These are phyloP conservation scores for Suillus americanus DNA, from an alignment of 768 basidiomycete species.

Conservation along the genomic window DNA sequence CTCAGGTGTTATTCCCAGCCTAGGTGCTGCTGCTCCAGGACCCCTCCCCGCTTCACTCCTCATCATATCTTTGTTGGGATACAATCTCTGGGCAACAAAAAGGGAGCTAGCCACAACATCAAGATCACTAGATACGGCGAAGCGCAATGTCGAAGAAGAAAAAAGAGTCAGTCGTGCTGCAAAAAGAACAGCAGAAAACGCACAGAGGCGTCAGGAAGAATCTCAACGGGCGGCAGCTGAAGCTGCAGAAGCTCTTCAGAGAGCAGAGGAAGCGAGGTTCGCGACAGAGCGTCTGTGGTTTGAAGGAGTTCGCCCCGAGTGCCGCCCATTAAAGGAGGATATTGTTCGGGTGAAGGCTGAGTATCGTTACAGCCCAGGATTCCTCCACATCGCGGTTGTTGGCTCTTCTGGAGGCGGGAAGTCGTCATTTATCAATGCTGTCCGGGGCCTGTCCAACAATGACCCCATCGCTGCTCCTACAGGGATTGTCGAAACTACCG, in stretches of 20 bases:
- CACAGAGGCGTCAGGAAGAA: slow-evolving; percentile 2
- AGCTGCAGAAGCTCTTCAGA: slow-evolving; percentile 14
- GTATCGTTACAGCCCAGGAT: neutral
- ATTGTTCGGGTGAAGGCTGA: neutral
- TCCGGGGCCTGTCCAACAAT: slow-evolving; percentile 23
- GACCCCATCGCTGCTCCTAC: slow-evolving; percentile 17
- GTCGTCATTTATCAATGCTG: slow-evolving; percentile 29
- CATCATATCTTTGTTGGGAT: too few species aligned
- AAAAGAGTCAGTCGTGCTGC: too few species aligned
- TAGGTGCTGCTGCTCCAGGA: too few species aligned
- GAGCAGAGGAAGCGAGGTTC: neutral
- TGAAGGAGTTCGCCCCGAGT: neutral
- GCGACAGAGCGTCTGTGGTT: neutral
- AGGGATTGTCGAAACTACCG: slow-evolving; percentile 26
- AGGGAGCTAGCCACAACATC: too few species aligned
- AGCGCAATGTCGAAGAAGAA: slow-evolving; percentile 7
- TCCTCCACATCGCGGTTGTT: slow-evolving; percentile 25
- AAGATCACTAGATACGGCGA: too few species aligned
- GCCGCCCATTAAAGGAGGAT: neutral
- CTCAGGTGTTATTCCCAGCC: too few species aligned
- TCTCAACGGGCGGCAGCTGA: slow-evolving; percentile 8
- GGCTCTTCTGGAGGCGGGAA: slow-evolving; percentile 18
- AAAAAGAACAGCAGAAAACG: neutral
- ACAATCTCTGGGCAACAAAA: too few species aligned
- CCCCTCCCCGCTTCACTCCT: too few species aligned